Conservation (phyloP, 106 monocot genomes). For the Acorus calamus region DNA sequence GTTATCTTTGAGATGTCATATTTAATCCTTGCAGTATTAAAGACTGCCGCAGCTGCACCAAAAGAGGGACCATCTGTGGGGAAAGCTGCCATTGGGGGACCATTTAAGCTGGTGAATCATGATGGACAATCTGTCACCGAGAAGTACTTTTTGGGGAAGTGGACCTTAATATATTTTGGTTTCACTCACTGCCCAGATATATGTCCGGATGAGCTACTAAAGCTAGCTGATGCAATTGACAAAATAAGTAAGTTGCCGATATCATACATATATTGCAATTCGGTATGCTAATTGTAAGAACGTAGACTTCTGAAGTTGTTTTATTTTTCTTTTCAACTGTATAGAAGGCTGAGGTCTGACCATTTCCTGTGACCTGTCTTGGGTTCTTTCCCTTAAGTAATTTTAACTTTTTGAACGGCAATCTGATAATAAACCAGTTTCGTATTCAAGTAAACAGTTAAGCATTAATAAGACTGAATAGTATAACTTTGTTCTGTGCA, state of each 20-base stretch:
- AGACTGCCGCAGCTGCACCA: conserved; percentile 44
- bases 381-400: no score
- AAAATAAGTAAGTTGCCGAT: conserved; percentile 63
- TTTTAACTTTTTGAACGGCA: no score
- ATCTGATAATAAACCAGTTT: no score
- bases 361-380: no score
- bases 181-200: conserved; percentile 99
- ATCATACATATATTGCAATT: no score
- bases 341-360: no score
- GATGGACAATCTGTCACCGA: conserved; percentile 65
- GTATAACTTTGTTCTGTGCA: conserved; percentile 8
- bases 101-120: conserved; percentile 76
- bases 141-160: conserved; percentile 82
- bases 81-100: conserved; percentile 86
- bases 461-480: no score
- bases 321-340: no score
- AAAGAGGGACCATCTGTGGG: conserved; percentile 79
- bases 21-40: conserved; percentile 40
- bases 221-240: conserved; percentile 66
- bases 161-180: conserved; percentile 92
- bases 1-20: no score
- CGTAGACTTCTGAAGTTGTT: no score
- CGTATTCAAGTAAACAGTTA: no score
- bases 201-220: conserved; percentile 95
- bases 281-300: no score